Evolutionary conservation across 345 rosid genomes (phyloP).

Genomic region (Kandelia obovata): DNA sequence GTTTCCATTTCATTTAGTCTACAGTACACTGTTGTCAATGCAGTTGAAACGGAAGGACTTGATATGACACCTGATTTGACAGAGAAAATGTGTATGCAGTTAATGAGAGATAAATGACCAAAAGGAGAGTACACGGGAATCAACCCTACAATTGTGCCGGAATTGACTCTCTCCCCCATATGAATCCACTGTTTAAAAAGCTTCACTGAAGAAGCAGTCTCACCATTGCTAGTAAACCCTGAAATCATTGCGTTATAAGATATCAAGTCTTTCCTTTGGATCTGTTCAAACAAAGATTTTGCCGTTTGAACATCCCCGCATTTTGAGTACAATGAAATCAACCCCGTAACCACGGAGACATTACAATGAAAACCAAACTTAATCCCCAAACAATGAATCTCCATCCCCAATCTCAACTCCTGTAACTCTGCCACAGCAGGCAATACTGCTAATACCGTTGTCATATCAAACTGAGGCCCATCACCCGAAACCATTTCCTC

Average conservation of each 20-base stretch:
- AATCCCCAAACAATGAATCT: constrained; percentile 51
- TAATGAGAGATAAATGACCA: constrained; percentile 49
- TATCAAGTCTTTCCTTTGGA: constrained; percentile 54
- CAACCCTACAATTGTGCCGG: constrained; percentile 64
- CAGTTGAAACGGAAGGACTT: constrained; percentile 52
- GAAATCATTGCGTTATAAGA: constrained; percentile 79
- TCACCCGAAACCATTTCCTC: constrained; percentile 41
- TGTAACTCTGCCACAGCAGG: constrained; percentile 76
- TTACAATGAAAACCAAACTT: constrained; percentile 52
- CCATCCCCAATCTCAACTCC: constrained; percentile 53
- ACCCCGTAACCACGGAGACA: constrained; percentile 56
- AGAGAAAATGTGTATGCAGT: constrained; percentile 52
- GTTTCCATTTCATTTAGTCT: constrained; percentile 57
- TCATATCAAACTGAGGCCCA: constrained; percentile 39
- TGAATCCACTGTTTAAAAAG: constrained; percentile 49
- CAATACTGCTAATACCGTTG: constrained; percentile 53
- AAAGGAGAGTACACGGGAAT: constrained; percentile 62
- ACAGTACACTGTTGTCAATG: constrained; percentile 58
- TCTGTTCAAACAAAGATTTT: constrained; percentile 44
- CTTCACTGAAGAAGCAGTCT: constrained; percentile 44
- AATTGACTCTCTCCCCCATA: constrained; percentile 43
- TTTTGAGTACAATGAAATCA: constrained; percentile 59
- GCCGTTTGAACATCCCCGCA: constrained; percentile 46
- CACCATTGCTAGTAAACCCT: constrained; percentile 55
- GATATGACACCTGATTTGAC: constrained; percentile 46